These are phyloP conservation scores for Jaltomata sinuosa DNA, from an alignment of 257 asterid species.

Conservation along the genomic window DNA sequence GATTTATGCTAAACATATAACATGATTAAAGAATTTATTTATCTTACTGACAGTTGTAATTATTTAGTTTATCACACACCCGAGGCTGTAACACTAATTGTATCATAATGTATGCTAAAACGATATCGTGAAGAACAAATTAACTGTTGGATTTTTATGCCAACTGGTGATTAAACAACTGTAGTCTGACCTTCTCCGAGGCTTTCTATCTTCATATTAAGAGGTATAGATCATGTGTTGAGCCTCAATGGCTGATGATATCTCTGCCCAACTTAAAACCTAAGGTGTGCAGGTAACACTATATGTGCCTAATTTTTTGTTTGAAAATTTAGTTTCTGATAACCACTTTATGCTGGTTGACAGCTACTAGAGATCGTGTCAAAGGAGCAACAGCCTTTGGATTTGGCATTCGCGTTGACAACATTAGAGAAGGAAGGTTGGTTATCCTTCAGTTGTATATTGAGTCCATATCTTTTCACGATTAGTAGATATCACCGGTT, in stretches of 20 bases:
- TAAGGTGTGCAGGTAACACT: neutral
- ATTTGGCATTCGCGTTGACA: conserved; percentile 68
- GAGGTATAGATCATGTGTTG: neutral
- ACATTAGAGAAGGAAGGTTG: conserved; percentile 81
- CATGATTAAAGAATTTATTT: neutral
- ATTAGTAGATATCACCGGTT: neutral
- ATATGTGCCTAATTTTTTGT: neutral
- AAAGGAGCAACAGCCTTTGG: conserved; percentile 59
- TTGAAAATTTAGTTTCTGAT: neutral
- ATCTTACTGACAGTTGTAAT: neutral
- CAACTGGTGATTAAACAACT: neutral
- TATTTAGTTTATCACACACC: neutral
- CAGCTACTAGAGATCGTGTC: conserved; percentile 73
- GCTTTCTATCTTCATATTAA: neutral
- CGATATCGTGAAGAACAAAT: neutral
- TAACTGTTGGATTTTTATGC: neutral
- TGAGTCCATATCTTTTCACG: neutral
- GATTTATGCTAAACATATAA: neutral
- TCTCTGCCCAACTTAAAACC: neutral
- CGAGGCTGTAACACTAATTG: neutral
- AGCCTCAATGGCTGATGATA: neutral
- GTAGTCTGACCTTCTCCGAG: neutral
- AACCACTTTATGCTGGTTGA: conserved; percentile 8
- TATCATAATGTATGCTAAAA: neutral
- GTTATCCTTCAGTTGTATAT: conserved; percentile 9